These are phyloP conservation scores for Isatis tinctoria DNA, from an alignment of 345 rosid species.

Conservation along the genomic window DNA sequence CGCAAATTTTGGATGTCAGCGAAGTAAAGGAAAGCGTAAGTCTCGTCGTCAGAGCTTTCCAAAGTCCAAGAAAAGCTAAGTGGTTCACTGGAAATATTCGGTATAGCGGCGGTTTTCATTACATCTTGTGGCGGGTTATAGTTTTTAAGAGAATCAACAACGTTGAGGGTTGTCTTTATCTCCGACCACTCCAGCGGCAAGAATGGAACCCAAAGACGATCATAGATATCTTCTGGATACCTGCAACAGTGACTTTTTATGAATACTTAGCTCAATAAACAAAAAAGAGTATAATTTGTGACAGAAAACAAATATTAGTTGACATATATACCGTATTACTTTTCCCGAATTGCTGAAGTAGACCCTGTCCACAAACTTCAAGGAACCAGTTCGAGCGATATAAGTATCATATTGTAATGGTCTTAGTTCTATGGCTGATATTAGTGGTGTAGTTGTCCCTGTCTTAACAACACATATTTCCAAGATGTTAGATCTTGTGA, in stretches of 20 bases:
- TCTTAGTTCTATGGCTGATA: constrained; percentile 23
- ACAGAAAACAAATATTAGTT: no score
- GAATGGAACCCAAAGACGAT: constrained; percentile 33
- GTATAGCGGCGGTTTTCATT: constrained; percentile 24
- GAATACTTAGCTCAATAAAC: no score
- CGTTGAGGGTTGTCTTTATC: neutral
- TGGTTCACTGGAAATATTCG: constrained; percentile 9
- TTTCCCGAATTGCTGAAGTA: neutral
- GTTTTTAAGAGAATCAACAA: fast-evolving
- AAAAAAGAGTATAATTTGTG: no score
- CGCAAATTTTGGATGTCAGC: constrained; percentile 29
- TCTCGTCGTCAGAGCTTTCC: neutral
- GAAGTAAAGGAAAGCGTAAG: constrained; percentile 33
- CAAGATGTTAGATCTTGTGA: constrained; percentile 8
- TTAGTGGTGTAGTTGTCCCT: constrained; percentile 9
- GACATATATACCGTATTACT: neutral
- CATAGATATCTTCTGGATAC: neutral
- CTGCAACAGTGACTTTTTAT: neutral
- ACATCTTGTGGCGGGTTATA: constrained; percentile 21
- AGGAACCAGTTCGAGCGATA: neutral
- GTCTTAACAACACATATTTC: constrained; percentile 50
- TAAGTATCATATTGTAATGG: constrained; percentile 6
- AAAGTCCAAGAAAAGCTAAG: neutral
- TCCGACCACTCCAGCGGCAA: neutral
- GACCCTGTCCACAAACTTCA: neutral